These are phyloP conservation scores for Penicillium sp. DNA, from an alignment of 2,329 filamentous ascomycete genomes.

Conservation along the genomic window DNA sequence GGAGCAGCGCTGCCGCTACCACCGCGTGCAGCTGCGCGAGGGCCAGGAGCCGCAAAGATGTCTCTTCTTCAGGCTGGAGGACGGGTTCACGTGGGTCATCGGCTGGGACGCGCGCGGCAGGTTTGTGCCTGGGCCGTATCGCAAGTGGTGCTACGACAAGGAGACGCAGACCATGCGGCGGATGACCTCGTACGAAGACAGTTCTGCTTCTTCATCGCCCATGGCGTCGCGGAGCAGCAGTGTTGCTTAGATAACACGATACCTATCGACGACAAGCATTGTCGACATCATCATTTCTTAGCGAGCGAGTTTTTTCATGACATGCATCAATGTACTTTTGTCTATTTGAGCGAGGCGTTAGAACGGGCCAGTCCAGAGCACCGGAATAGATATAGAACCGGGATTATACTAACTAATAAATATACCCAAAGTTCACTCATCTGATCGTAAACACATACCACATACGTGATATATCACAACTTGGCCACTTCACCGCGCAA, in stretches of 20 bases:
- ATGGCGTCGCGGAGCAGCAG: slow-evolving; percentile 30
- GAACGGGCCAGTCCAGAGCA: not conserved
- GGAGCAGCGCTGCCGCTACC: slow-evolving; percentile 43
- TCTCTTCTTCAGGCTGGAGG: slow-evolving; percentile 49
- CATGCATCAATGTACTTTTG: slow-evolving; percentile 4
- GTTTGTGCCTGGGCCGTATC: slow-evolving; percentile 50
- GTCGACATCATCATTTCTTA: not conserved
- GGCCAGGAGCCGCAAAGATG: slow-evolving; percentile 36
- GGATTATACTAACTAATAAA: not conserved
- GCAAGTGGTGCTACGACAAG: slow-evolving; percentile 46
- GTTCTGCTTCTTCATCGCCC: slow-evolving; percentile 31
- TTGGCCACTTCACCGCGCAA: slow-evolving; percentile 42
- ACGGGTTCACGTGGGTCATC: slow-evolving; percentile 47
- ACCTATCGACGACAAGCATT: not conserved
- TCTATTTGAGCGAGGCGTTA: slow-evolving; percentile 14
- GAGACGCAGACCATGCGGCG: slow-evolving; percentile 34
- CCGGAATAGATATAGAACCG: not conserved
- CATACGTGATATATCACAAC: slow-evolving; percentile 25
- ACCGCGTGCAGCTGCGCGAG: slow-evolving; percentile 35
- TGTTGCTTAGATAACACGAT: slow-evolving; percentile 22
- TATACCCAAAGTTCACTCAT: not conserved
- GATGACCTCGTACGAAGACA: slow-evolving; percentile 30
- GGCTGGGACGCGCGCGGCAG: slow-evolving; percentile 48
- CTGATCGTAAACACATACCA: not conserved
- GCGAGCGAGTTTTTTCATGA: slow-evolving; percentile 8